A percentile compares a stretch with the other conserved stretches of the same genome.
These are phyloP conservation scores for Penicillium brevicompactum DNA, from an alignment of 2,329 filamentous ascomycete species.

Conservation along the genomic window DNA sequence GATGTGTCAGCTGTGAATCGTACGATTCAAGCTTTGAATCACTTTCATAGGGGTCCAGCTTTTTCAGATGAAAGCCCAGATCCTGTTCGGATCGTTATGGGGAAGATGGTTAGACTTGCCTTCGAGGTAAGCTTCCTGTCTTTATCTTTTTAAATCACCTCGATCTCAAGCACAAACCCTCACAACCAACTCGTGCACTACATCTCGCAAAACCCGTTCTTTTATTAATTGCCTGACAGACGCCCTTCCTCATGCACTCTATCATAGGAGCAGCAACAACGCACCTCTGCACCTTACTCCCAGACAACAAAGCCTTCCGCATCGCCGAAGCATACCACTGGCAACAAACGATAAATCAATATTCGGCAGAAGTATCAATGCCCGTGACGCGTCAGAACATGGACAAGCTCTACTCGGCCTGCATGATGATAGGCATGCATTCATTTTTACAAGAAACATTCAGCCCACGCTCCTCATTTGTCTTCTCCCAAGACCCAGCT, in stretches of 20 bases:
- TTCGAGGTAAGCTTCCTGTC: conserved; percentile 28
- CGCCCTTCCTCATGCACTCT: conserved; percentile 42
- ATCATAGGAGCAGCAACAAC: conserved; percentile 36
- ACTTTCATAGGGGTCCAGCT: conserved; percentile 27
- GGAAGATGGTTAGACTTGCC: conserved; percentile 31
- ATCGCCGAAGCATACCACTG: conserved; percentile 40
- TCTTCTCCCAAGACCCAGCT: conserved; percentile 35
- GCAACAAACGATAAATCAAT: conserved; percentile 39
- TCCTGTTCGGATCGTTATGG: conserved; percentile 20
- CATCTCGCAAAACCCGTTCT: too few relatives aligned
- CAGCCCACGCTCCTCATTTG: conserved; percentile 36
- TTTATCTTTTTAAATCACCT: too few relatives aligned
- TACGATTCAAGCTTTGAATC: conserved; percentile 29
- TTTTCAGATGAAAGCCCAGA: conserved; percentile 16
- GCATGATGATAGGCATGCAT: conserved; percentile 40
- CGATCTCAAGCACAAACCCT: too few relatives aligned
- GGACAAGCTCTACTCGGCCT: conserved; percentile 41
- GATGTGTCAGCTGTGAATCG: neutral
- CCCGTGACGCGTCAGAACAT: conserved; percentile 36
- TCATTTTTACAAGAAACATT: conserved; percentile 36
- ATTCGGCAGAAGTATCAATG: conserved; percentile 33
- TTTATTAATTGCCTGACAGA: conserved; percentile 16
- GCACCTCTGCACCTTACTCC: conserved; percentile 32
- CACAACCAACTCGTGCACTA: too few relatives aligned
- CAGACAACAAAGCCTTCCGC: conserved; percentile 28